Evolutionary conservation across 192 early-diverging fungal genomes (phyloP).

Genomic region (Dissophora ornata): DNA sequence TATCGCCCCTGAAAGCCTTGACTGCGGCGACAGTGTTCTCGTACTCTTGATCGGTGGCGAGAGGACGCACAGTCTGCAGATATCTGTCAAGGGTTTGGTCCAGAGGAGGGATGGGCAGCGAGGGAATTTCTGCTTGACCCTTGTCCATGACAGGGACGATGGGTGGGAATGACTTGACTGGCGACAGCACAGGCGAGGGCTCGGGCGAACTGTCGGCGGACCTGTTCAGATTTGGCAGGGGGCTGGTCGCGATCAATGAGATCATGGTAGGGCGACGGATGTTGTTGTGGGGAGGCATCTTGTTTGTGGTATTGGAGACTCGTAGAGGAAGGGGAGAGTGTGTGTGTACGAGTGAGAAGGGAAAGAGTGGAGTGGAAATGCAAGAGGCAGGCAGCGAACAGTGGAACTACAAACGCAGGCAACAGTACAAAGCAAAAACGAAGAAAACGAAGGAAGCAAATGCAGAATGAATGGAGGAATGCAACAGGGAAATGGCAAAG

Average conservation of each 20-base stretch:
- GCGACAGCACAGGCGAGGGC: constrained; percentile 10
- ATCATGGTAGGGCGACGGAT: constrained; percentile 17
- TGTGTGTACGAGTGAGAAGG: neutral
- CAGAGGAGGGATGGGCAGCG: constrained; percentile 67
- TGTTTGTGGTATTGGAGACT: too few species aligned
- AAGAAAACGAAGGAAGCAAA: neutral
- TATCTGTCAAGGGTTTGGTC: constrained; percentile 64
- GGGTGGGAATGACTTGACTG: constrained; percentile 4
- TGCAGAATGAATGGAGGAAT: constrained; percentile 3
- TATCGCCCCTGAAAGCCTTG: constrained; percentile 54
- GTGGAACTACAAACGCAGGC: neutral
- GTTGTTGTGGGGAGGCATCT: constrained; percentile 28
- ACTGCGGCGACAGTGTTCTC: constrained; percentile 57
- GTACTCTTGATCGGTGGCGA: constrained; percentile 60
- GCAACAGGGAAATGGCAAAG: too few species aligned
- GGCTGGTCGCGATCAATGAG: constrained; percentile 32
- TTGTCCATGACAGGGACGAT: constrained; percentile 47
- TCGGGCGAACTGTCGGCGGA: constrained; percentile 45
- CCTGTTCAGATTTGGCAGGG: constrained; percentile 45
- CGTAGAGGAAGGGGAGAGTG: neutral
- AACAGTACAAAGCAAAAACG: neutral
- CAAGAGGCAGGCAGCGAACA: constrained; percentile 1
- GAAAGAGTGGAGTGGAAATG: constrained; percentile 1
- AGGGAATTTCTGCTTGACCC: constrained; percentile 49
- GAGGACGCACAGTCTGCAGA: constrained; percentile 58